Percentiles rank a stretch among this genome's conserved stretches.
phyloP scores from a whole-genome alignment of 345 rosid genomes.

The Salix udensis region DNA sequence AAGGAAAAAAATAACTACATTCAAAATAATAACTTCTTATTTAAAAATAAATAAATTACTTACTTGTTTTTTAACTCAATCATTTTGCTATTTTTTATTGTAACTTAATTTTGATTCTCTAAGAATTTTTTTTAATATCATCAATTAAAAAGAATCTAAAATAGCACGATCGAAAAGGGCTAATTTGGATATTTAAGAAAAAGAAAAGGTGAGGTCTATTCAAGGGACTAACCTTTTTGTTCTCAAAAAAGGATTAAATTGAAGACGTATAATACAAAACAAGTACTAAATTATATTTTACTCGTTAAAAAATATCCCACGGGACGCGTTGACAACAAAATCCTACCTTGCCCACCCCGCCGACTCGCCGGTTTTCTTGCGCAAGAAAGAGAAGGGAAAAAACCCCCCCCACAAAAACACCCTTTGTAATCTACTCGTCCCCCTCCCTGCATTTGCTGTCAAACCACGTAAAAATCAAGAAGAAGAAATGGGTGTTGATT shows the following conservation, averaged over 20 bases:
- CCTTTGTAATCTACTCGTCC: not conserved
- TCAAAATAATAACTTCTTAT: too few species aligned
- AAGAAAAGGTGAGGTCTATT: not conserved
- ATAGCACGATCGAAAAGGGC: not conserved
- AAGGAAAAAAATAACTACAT: too few species aligned
- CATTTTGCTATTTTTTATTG: too few species aligned
- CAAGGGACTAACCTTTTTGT: not conserved
- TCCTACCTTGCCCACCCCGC: constrained; percentile 9
- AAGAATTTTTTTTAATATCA: too few species aligned
- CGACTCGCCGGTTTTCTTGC: constrained; percentile 21
- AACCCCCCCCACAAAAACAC: not conserved
- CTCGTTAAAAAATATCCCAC: not conserved
- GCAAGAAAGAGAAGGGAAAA: not conserved
- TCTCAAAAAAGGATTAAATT: not conserved
- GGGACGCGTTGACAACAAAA: not conserved
- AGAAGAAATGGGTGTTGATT: constrained; percentile 68
- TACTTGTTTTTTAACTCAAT: too few species aligned
- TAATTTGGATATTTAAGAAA: not conserved
- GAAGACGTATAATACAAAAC: not conserved
- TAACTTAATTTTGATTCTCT: too few species aligned
- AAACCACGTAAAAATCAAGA: not conserved
- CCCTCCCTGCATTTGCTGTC: not conserved
- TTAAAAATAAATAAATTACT: too few species aligned
- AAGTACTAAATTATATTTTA: not conserved
- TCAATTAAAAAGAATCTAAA: too few species aligned